phyloP scores from a whole-genome alignment of 2,329 filamentous ascomycete genomes.

The Sporothrix inflata region DNA sequence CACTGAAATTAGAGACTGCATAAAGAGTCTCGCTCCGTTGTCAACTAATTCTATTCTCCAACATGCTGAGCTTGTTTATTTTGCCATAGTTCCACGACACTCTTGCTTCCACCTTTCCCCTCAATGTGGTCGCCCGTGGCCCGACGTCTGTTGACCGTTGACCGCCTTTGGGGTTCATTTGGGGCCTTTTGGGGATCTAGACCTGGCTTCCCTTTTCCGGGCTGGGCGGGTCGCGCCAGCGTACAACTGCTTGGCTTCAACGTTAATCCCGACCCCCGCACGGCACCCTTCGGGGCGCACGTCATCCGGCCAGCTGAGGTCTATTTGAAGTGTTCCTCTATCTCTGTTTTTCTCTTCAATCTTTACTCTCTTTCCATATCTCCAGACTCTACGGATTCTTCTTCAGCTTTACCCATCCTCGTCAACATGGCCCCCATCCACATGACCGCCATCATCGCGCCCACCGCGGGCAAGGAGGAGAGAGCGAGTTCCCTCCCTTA shows the following conservation, averaged over 20 bases:
- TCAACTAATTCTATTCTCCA: too few species aligned
- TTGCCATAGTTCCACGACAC: too few species aligned
- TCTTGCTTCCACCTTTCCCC: not conserved
- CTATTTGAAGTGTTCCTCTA: not conserved
- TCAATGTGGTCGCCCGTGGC: not conserved
- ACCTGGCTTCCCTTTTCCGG: not conserved
- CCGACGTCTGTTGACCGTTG: not conserved
- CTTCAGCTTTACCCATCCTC: not conserved
- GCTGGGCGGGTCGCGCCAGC: not conserved
- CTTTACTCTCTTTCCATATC: not conserved
- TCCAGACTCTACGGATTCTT: too few species aligned
- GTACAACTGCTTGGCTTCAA: too few species aligned
- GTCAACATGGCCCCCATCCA: not conserved
- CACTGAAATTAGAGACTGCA: too few species aligned
- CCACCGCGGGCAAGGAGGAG: not conserved
- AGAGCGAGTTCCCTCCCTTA: not conserved
- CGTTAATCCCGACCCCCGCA: not conserved
- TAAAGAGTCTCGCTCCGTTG: too few species aligned
- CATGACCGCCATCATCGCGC: not conserved
- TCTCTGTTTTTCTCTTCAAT: not conserved
- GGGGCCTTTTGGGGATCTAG: not conserved
- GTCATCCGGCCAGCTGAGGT: not conserved
- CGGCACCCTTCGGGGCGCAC: not conserved
- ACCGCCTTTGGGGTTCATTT: not conserved
- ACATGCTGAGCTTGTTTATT: too few species aligned